Conservation (phyloP, 805 yeast genomes). For the Candida vaughaniae region DNA sequence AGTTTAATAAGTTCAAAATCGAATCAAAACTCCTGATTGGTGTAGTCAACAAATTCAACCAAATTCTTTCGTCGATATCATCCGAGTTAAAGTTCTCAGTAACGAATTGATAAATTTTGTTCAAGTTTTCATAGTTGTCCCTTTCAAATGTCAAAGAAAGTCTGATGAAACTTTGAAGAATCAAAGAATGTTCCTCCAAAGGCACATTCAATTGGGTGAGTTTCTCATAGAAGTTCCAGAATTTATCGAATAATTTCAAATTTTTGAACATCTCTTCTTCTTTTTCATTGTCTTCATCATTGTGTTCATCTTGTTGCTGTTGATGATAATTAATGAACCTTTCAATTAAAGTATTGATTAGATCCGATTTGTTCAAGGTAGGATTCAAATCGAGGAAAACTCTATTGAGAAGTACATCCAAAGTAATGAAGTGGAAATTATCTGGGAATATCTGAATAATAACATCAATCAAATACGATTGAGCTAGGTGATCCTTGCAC, state of each 20-base stretch:
- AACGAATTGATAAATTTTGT: constrained; percentile 60
- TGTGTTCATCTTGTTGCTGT: constrained; percentile 12
- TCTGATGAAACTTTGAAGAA: constrained; percentile 64
- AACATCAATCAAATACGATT: constrained; percentile 87
- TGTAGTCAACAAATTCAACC: constrained; percentile 45
- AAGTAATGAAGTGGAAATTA: constrained; percentile 77
- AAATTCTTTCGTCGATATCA: constrained; percentile 33
- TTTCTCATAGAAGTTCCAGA: constrained; percentile 63
- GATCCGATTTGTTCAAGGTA: constrained; percentile 61
- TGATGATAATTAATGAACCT: constrained; percentile 57
- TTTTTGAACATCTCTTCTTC: constrained; percentile 8
- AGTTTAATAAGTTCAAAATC: constrained; percentile 40
- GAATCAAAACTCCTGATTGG: constrained; percentile 48
- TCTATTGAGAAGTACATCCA: constrained; percentile 58
- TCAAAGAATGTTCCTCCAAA: constrained; percentile 59
- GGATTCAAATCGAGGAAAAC: constrained; percentile 70
- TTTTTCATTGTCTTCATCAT: constrained; percentile 11
- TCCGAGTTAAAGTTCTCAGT: constrained; percentile 28
- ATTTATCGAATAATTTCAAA: constrained; percentile 51
- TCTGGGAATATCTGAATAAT: constrained; percentile 94
- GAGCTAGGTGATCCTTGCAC: constrained; percentile 89
- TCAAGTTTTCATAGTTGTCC: constrained; percentile 55
- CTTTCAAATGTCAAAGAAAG: constrained; percentile 70
- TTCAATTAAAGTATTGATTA: constrained; percentile 69
- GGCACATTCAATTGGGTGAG: constrained; percentile 59